Evolutionary conservation across 805 yeast species (phyloP).

Genomic region (Starmerella bombicola): DNA sequence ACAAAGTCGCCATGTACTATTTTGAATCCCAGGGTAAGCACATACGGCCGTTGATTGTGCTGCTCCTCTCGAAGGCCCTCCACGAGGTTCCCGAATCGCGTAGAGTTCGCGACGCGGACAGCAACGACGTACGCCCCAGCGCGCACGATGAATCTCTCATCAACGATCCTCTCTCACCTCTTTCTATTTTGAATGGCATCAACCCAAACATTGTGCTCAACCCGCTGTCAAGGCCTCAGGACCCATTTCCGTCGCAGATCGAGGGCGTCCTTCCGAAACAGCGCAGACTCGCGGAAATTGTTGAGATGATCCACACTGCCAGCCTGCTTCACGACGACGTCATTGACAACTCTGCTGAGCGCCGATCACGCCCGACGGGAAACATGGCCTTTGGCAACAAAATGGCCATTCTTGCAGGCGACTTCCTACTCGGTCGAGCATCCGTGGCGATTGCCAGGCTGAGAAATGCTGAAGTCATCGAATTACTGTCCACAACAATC

Average conservation of each 20-base stretch:
- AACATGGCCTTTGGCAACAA: slow-evolving; percentile 90
- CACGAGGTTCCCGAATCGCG: slow-evolving; percentile 54
- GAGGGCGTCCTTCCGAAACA: slow-evolving; percentile 89
- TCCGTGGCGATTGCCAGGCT: slow-evolving; percentile 89
- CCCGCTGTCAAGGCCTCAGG: slow-evolving; percentile 74
- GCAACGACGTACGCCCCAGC: slow-evolving; percentile 24
- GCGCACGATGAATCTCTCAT: slow-evolving; percentile 23
- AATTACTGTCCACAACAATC: slow-evolving; percentile 85
- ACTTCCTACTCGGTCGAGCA: slow-evolving; percentile 87
- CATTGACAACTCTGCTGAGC: slow-evolving; percentile 71
- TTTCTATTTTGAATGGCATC: slow-evolving; percentile 75
- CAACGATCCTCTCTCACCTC: slow-evolving; percentile 52
- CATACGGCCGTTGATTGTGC: slow-evolving; percentile 80
- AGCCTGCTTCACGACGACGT: slow-evolving; percentile 93
- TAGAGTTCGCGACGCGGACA: slow-evolving; percentile 47
- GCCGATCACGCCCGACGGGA: slow-evolving; percentile 85
- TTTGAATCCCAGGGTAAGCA: slow-evolving; percentile 95
- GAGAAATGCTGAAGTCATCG: slow-evolving; percentile 94
- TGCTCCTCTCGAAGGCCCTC: slow-evolving; percentile 70
- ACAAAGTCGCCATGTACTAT: slow-evolving; percentile 85
- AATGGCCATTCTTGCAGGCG: slow-evolving; percentile 96
- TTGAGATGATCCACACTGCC: slow-evolving; percentile 97
- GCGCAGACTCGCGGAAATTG: slow-evolving; percentile 89
- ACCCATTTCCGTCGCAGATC: slow-evolving; percentile 47
- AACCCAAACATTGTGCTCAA: slow-evolving; percentile 69